phyloP scores from a whole-genome alignment of 768 basidiomycete genomes.

The Solioccasus polychromus region DNA sequence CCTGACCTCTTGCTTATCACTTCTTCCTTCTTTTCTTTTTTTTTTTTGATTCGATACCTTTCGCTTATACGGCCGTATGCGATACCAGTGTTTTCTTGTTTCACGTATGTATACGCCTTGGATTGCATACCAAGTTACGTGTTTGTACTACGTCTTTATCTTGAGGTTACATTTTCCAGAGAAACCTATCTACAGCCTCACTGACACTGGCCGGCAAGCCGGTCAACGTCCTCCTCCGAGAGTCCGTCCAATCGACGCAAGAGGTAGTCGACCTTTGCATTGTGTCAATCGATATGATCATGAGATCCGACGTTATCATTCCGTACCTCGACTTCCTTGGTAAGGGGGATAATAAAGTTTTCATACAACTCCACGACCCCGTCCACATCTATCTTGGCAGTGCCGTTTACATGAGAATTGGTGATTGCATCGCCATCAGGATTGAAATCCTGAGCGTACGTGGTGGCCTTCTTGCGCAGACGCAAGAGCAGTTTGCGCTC shows the following conservation, averaged over 20 bases:
- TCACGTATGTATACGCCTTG: constrained; percentile 13
- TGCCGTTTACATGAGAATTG: constrained; percentile 30
- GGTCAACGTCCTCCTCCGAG: constrained; percentile 75
- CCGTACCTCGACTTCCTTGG: constrained; percentile 97
- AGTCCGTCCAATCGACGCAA: constrained; percentile 84
- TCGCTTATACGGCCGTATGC: constrained; percentile 10
- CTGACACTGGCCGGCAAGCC: constrained; percentile 35
- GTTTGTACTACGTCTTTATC: constrained; percentile 26
- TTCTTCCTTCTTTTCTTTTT: constrained; percentile 10
- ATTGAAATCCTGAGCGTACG: constrained; percentile 80
- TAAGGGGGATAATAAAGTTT: constrained; percentile 94
- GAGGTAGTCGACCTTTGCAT: constrained; percentile 87
- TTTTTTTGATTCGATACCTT: constrained; percentile 5
- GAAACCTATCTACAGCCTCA: too few relatives aligned
- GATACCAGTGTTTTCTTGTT: constrained; percentile 27
- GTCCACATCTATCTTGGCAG: constrained; percentile 84
- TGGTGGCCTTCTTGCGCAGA: constrained; percentile 78
- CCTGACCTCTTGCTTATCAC: constrained; percentile 25
- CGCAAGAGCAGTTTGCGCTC: constrained; percentile 81
- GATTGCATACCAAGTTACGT: constrained; percentile 21
- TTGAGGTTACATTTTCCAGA: too few relatives aligned
- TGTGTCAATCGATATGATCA: constrained; percentile 1
- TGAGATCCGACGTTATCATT: constrained; percentile 9
- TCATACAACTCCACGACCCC: constrained; percentile 92
- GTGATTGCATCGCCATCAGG: constrained; percentile 55